Evolutionary conservation across 352 stramenopile genomes (phyloP).

Genomic region (Thalassiosira ordinaria): DNA sequence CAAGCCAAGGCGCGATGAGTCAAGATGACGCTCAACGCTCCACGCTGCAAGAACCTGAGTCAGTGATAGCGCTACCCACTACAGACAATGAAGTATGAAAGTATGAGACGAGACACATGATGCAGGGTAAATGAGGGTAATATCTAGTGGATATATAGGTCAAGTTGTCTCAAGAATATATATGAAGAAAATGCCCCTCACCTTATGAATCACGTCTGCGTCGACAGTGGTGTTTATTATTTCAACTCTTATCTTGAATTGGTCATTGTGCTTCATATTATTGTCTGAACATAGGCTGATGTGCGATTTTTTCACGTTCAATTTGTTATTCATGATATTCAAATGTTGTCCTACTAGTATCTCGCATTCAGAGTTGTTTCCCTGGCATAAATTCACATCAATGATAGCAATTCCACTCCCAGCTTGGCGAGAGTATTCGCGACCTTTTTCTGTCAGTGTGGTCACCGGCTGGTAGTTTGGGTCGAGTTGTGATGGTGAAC

Average conservation of each 20-base stretch:
- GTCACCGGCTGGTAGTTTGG: conserved; percentile 46
- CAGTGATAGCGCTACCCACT: conserved; percentile 72
- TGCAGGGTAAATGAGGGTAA: no score
- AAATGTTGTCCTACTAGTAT: conserved; percentile 33
- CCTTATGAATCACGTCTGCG: conserved; percentile 69
- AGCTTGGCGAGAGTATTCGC: conserved; percentile 51
- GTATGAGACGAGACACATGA: no score
- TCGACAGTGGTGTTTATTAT: conserved; percentile 77
- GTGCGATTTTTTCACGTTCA: conserved; percentile 32
- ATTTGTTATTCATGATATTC: conserved; percentile 25
- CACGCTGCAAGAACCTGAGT: conserved; percentile 76
- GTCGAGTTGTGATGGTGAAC: conserved; percentile 70
- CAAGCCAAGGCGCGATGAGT: conserved; percentile 40
- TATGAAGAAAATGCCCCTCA: conserved; percentile 23
- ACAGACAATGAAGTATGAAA: no score
- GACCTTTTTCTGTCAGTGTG: conserved; percentile 59
- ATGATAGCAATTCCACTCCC: conserved; percentile 80
- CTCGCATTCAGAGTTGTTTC: conserved; percentile 22
- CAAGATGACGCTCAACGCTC: conserved; percentile 67
- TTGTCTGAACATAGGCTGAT: conserved; percentile 35
- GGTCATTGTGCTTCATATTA: conserved; percentile 20
- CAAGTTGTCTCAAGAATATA: background rate
- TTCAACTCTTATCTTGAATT: conserved; percentile 63
- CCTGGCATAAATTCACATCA: conserved; percentile 60
- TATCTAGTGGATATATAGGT: no score